Evolutionary conservation across 768 basidiomycete genomes (phyloP).

Genomic region (Hygrophorus pudorinus): DNA sequence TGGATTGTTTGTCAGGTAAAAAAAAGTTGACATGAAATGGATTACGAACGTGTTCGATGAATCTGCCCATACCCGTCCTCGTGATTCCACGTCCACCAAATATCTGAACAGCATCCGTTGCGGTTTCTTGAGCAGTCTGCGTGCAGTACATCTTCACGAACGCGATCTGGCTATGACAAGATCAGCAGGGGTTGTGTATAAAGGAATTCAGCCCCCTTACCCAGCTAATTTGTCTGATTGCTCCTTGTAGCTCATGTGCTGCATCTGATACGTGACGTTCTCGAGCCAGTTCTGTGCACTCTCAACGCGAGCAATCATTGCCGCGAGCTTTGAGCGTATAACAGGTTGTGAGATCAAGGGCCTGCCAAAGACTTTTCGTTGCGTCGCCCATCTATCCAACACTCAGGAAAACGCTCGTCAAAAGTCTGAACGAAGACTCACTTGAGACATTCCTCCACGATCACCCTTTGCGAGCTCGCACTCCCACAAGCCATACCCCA

Average conservation of each 20-base stretch:
- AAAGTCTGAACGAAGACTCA: slow-evolving; percentile 16
- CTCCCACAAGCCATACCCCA: slow-evolving; percentile 63
- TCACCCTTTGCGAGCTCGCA: slow-evolving; percentile 37
- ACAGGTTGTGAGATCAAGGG: slow-evolving; percentile 77
- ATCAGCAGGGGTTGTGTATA: neutral
- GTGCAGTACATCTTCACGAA: slow-evolving; percentile 66
- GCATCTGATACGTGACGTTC: slow-evolving; percentile 83
- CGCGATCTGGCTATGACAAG: slow-evolving; percentile 44
- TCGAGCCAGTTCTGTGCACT: slow-evolving; percentile 59
- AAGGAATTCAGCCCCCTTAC: slow-evolving; percentile 22
- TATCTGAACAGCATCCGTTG: slow-evolving; percentile 52
- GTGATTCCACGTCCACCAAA: slow-evolving; percentile 87
- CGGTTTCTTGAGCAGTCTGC: slow-evolving; percentile 52
- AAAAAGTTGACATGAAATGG: neutral
- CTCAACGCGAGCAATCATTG: slow-evolving; percentile 73
- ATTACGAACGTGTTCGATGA: slow-evolving; percentile 57
- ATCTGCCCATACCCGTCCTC: slow-evolving; percentile 68
- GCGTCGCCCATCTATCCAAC: slow-evolving; percentile 60
- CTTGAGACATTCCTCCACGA: slow-evolving; percentile 82
- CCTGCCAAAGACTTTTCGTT: slow-evolving; percentile 89
- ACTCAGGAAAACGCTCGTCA: neutral
- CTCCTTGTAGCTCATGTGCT: slow-evolving; percentile 72
- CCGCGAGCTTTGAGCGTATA: slow-evolving; percentile 79
- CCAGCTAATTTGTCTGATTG: slow-evolving; percentile 70
- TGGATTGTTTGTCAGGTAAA: neutral